A percentile compares a stretch with the other conserved stretches of the same genome.
phyloP scores from a whole-genome alignment of 1,139 yeast genomes.

The Lizanozyma gosingica region DNA sequence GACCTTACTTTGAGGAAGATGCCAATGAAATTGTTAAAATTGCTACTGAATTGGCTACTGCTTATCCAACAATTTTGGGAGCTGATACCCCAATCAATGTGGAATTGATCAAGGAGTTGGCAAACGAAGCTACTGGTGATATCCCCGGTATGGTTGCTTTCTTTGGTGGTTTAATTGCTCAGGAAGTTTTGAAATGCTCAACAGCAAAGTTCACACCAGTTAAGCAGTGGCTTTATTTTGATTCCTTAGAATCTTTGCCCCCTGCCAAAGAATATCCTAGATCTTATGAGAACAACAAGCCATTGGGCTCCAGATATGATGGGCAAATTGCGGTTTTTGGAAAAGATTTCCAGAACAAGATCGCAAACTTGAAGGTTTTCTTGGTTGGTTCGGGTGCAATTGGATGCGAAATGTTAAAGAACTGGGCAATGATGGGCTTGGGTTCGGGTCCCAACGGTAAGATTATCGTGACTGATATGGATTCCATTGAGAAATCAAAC shows the following conservation, averaged over 20 bases:
- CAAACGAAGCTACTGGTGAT: constrained; percentile 88
- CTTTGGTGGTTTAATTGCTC: constrained; percentile 92
- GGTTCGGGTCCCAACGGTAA: constrained; percentile 88
- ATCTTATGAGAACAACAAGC: constrained; percentile 63
- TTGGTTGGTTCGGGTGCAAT: constrained; percentile 98
- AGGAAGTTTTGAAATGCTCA: constrained; percentile 90
- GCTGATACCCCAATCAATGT: constrained; percentile 49
- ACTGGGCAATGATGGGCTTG: constrained; percentile 96
- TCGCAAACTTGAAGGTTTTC: constrained; percentile 75
- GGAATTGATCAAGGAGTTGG: constrained; percentile 57
- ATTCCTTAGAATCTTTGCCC: constrained; percentile 87
- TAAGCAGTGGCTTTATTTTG: constrained; percentile 87
- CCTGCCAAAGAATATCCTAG: constrained; percentile 47
- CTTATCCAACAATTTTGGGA: constrained; percentile 50
- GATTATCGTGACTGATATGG: constrained; percentile 84
- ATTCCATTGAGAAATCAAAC: constrained; percentile 89
- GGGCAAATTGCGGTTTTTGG: constrained; percentile 94
- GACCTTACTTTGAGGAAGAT: constrained; percentile 69
- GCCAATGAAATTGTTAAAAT: constrained; percentile 58
- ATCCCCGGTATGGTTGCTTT: constrained; percentile 85
- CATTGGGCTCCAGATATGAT: constrained; percentile 80
- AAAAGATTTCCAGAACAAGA: constrained; percentile 55
- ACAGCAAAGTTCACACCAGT: constrained; percentile 91
- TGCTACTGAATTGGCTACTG: constrained; percentile 50
- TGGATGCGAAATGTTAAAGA: constrained; percentile 98